phyloP scores from a whole-genome alignment of 495 filamentous ascomycete species.

The Penicillium longicatenatum region DNA sequence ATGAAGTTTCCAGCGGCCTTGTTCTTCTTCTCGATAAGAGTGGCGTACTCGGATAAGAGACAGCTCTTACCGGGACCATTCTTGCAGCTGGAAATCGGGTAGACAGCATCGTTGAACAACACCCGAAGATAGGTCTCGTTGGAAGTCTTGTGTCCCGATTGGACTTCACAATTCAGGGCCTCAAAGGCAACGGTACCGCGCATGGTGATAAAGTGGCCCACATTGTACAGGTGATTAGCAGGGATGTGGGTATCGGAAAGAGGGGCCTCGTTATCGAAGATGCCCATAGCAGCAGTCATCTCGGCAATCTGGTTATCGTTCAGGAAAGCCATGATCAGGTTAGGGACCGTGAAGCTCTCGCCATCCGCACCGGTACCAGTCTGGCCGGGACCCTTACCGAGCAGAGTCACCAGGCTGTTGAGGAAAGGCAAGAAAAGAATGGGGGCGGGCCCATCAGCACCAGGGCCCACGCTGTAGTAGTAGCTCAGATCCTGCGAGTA shows the following conservation, averaged over 20 bases:
- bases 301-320: constrained; percentile 64
- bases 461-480: constrained; percentile 58
- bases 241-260: constrained; percentile 44
- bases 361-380: constrained; percentile 43
- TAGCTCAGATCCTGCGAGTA: constrained; percentile 62
- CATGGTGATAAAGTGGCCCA: constrained; percentile 53
- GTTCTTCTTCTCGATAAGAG: constrained; percentile 43
- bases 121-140: constrained; percentile 45
- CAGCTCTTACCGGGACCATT: constrained; percentile 50
- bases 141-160: constrained; percentile 11
- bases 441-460: constrained; percentile 45
- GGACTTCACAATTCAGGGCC: constrained; percentile 41
- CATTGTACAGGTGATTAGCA: constrained; percentile 17
- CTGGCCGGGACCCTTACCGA: constrained; percentile 46
- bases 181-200: constrained; percentile 58
- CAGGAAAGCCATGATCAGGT: constrained; percentile 54
- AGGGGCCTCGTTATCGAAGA: constrained; percentile 50
- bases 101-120: constrained; percentile 57
- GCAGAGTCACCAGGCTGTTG: constrained; percentile 46
- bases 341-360: constrained; percentile 40
- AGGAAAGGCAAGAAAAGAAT: constrained; percentile 53
- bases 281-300: constrained; percentile 52
- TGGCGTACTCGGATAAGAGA: constrained; percentile 44
- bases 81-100: constrained; percentile 48
- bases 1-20: constrained; percentile 45